A percentile compares a stretch with the other conserved stretches of the same genome.
Evolutionary conservation across 257 asterid genomes (phyloP).

Genomic region (Rubia yunnanensis): DNA sequence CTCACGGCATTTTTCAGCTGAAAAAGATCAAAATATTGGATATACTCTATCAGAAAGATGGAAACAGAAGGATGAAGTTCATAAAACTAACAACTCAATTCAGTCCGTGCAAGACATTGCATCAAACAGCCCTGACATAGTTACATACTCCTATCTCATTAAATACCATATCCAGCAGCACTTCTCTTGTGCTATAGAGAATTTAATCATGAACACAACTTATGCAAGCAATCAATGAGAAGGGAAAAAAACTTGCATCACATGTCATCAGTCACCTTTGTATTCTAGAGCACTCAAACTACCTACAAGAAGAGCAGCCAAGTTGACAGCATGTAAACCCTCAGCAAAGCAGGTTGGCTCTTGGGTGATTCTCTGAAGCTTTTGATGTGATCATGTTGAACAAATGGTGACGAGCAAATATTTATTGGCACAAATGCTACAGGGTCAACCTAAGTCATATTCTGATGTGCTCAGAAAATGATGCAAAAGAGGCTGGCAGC

Average conservation of each 20-base stretch:
- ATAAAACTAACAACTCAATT: conserved; percentile 5
- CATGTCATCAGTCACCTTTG: background rate
- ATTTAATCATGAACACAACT: background rate
- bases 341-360: background rate
- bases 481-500: background rate
- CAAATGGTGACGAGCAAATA: background rate
- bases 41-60: background rate
- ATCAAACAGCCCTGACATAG: background rate
- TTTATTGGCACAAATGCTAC: background rate
- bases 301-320: background rate
- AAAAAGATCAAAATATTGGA: conserved; percentile 16
- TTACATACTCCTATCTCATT: background rate
- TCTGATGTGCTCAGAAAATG: background rate
- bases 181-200: background rate
- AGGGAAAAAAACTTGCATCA: background rate
- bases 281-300: background rate
- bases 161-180: background rate
- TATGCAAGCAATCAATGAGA: background rate
- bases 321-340: background rate
- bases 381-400: background rate
- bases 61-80: background rate
- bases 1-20: conserved; percentile 84
- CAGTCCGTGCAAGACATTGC: background rate
- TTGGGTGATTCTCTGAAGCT: background rate
- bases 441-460: background rate